These are phyloP conservation scores for Pichia norvegensis DNA, from an alignment of 1,139 yeast genomes.

Conservation along the genomic window DNA sequence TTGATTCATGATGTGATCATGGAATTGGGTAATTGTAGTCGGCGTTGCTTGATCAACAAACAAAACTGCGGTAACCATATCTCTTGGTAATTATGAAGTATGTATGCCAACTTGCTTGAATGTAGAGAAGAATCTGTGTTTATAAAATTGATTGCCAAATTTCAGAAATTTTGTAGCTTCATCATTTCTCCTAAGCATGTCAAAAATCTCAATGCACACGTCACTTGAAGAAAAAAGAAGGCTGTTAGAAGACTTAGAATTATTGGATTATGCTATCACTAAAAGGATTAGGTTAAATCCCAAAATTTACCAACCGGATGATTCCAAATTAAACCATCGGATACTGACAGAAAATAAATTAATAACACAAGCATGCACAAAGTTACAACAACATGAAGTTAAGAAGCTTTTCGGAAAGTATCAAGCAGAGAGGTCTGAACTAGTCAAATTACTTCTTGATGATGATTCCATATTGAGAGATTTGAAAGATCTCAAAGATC, in stretches of 20 bases:
- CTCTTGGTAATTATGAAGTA: neutral
- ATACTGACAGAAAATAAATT: constrained; percentile 25
- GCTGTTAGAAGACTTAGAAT: constrained; percentile 45
- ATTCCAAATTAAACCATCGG: constrained; percentile 20
- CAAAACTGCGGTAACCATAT: constrained; percentile 32
- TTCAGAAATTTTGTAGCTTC: neutral
- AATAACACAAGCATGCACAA: constrained; percentile 38
- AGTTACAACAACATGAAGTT: constrained; percentile 67
- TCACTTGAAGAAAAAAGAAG: constrained; percentile 33
- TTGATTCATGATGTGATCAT: constrained; percentile 59
- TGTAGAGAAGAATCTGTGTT: neutral
- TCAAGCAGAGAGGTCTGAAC: constrained; percentile 30
- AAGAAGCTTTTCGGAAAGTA: constrained; percentile 44
- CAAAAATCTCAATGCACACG: constrained; percentile 4
- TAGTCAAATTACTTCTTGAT: constrained; percentile 23
- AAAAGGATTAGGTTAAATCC: constrained; percentile 45
- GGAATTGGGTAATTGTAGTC: constrained; percentile 56
- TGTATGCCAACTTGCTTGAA: no score
- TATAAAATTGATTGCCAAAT: no score
- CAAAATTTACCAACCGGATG: constrained; percentile 32
- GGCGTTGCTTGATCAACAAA: constrained; percentile 53
- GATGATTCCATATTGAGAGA: constrained; percentile 23
- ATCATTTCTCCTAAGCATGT: neutral
- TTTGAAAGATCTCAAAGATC: constrained; percentile 25
- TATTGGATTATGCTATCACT: constrained; percentile 47